Evolutionary conservation across 2,329 filamentous ascomycete genomes (phyloP).

Genomic region (Gnomoniopsis sp.): DNA sequence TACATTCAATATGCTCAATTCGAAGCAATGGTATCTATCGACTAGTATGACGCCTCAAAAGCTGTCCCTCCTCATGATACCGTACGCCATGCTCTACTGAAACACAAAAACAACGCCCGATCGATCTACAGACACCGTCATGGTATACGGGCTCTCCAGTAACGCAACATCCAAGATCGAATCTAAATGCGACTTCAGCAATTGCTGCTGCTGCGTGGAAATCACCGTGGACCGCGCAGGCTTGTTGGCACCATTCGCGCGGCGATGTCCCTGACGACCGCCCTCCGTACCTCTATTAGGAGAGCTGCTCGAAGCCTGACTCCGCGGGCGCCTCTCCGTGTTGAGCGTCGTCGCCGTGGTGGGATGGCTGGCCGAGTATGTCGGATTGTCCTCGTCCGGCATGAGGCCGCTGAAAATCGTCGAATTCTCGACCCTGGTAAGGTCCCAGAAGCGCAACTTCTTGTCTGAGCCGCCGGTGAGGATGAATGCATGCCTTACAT

Average conservation of each 20-base stretch:
- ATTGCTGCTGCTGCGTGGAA: constrained; percentile 78
- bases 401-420: constrained; percentile 76
- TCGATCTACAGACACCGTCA: constrained; percentile 88
- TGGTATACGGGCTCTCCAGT: constrained; percentile 83
- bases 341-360: constrained; percentile 62
- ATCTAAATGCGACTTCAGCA: constrained; percentile 85
- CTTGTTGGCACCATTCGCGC: constrained; percentile 25
- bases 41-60: not conserved
- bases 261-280: constrained; percentile 2
- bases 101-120: constrained; percentile 88
- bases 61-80: not conserved
- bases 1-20: not conserved
- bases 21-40: not conserved
- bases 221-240: constrained; percentile 79
- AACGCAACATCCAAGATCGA: constrained; percentile 84
- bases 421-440: constrained; percentile 73
- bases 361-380: constrained; percentile 64
- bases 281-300: constrained; percentile 27
- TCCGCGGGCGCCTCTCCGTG: constrained; percentile 54
- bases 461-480: constrained; percentile 86
- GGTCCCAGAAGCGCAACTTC: constrained; percentile 92
- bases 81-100: constrained; percentile 32
- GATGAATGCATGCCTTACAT: constrained; percentile 77
- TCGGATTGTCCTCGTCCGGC: constrained; percentile 67
- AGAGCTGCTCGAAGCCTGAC: constrained; percentile 25